A percentile compares a stretch with the other conserved stretches of the same genome.
phyloP scores from a whole-genome alignment of 768 basidiomycete species.

The Tremella fuciformis region DNA sequence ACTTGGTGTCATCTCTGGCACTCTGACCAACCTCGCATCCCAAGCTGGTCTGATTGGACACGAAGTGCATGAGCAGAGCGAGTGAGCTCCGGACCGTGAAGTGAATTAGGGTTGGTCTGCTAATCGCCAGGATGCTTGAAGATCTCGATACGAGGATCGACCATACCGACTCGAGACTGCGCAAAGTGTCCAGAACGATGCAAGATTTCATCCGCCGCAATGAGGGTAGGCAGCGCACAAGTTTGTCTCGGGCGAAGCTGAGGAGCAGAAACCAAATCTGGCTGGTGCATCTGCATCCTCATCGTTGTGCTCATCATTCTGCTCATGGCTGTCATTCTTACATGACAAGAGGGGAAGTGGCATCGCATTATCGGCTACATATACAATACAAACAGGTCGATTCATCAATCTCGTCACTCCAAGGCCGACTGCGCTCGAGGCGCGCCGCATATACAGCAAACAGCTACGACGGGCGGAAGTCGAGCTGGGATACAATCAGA shows the following conservation, averaged over 20 bases:
- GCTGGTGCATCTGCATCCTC: slow-evolving; percentile 83
- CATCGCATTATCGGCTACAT: too few species aligned
- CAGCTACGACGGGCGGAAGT: slow-evolving; percentile 1
- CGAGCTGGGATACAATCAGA: background rate
- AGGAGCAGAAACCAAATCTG: slow-evolving; percentile 70
- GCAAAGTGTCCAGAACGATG: slow-evolving; percentile 65
- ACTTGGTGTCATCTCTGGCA: slow-evolving; percentile 81
- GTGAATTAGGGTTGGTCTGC: background rate
- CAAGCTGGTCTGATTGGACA: slow-evolving; percentile 94
- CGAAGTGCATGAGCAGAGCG: slow-evolving; percentile 86
- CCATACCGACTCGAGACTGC: slow-evolving; percentile 64
- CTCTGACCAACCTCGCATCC: slow-evolving; percentile 74
- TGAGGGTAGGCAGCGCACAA: slow-evolving; percentile 58
- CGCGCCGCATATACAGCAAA: too few species aligned
- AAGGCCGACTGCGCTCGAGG: too few species aligned
- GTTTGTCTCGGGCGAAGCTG: background rate
- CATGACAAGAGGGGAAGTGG: slow-evolving; percentile 52
- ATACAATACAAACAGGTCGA: too few species aligned
- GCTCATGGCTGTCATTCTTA: slow-evolving; percentile 72
- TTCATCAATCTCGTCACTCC: too few species aligned
- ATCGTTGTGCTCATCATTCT: slow-evolving; percentile 71
- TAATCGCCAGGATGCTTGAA: slow-evolving; percentile 65
- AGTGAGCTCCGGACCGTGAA: slow-evolving; percentile 59
- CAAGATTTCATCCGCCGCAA: slow-evolving; percentile 78
- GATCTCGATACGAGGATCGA: slow-evolving; percentile 75